Base-by-base conservation (phyloP, 1,284 basidiomycete genomes). In the Mycena sp. region DNA sequence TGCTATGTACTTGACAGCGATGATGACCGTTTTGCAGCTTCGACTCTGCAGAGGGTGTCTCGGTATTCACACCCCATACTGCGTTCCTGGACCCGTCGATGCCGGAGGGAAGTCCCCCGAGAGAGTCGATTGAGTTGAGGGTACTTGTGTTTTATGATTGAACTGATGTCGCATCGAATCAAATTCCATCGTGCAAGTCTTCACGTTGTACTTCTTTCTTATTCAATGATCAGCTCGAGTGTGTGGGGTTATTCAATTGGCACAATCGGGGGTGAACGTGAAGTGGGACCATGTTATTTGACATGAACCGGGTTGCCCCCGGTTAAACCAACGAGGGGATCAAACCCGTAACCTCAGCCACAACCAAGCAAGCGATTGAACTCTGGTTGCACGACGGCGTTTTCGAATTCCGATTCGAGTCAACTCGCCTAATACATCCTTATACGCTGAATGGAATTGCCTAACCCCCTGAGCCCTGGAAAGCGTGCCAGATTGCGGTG, bases 121-220 rank as follows among this genome's bases (percentile, higher is more conserved):
- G 87, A 53, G 82, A 87, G 74, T 87, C 85, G 1, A 87, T 88
- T 58, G 87, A 88, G 73, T 69, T 88, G 30, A 71, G 87, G 30
- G 81, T 84, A 5, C 74, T 89, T 17, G 86, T 89, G 1, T 89
- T 89, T 75, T 89, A 88, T 68, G 83, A 85, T 67, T 82, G 52
- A 55, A 55, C 45, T 37, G 51, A 49, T 49, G 45, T 54, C 44
- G 51, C 51, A 59, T 58, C 40, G 46, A 57, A 57, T 44, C 53
- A 56, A 56, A 32, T 56, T 56, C 44, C 44, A 26, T 56, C 54
- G 44, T 56, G 54, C 43, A 46, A 56, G 54, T 45, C 44, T 45
- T 29, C 30, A 43, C 40, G 12, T 53, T 41, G 51, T 54, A 54
- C 44, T 54, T 54, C 29, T 43, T 54, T 54, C 28, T 52, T 52